These are phyloP conservation scores for Eucalyptus leucophloia DNA, from an alignment of 345 rosid species.

Conservation along the genomic window DNA sequence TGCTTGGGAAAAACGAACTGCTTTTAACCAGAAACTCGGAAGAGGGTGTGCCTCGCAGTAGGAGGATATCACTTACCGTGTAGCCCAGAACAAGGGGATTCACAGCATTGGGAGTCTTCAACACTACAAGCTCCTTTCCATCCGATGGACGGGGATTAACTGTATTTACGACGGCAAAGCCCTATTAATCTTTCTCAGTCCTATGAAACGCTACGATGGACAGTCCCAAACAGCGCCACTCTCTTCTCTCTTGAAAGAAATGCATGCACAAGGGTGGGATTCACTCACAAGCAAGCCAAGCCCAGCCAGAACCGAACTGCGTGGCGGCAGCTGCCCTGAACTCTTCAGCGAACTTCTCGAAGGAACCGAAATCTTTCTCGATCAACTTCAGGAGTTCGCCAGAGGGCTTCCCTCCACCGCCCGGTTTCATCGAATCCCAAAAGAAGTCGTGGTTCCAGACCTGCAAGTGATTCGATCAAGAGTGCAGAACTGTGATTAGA, in stretches of 20 bases:
- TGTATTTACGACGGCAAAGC: constrained; percentile 52
- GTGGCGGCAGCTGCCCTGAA: constrained; percentile 67
- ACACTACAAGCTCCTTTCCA: constrained; percentile 63
- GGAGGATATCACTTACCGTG: constrained; percentile 31
- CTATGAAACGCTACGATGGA: background rate
- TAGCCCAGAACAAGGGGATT: constrained; percentile 91
- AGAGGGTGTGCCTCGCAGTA: background rate
- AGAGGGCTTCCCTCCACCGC: constrained; percentile 85
- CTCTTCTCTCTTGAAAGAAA: background rate
- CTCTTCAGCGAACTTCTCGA: constrained; percentile 31
- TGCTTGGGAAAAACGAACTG: background rate
- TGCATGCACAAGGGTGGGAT: background rate
- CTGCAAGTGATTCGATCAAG: constrained; percentile 16
- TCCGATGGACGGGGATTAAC: constrained; percentile 60
- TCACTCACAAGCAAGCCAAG: constrained; percentile 85
- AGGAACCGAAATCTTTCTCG: constrained; percentile 85
- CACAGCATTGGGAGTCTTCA: constrained; percentile 83
- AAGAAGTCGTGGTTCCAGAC: constrained; percentile 95
- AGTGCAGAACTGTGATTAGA: background rate
- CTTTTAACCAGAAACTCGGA: background rate
- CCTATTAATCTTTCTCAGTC: constrained; percentile 43
- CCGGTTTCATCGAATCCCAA: constrained; percentile 90
- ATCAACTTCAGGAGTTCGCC: constrained; percentile 63
- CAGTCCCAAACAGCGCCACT: background rate
- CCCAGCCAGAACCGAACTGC: constrained; percentile 95